phyloP scores from a whole-genome alignment of 202 grass and related monocot genomes.

The Alloteropsis angusta region DNA sequence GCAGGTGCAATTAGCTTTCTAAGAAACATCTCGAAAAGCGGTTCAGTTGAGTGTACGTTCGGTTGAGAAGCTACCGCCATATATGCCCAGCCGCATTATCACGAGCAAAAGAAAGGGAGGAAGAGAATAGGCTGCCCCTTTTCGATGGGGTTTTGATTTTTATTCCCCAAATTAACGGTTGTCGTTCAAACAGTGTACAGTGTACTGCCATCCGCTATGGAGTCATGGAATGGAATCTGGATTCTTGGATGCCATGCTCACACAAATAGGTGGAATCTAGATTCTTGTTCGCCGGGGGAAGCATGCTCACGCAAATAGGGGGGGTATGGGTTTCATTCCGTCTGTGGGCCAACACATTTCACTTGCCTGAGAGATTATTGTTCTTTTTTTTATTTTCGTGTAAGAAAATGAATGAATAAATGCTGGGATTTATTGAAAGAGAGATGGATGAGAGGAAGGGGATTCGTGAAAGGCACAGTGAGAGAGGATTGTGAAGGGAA shows the following conservation, averaged over 20 bases:
- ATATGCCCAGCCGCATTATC: neutral
- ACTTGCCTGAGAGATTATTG: neutral
- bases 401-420: neutral
- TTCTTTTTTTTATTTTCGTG: neutral
- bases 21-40: neutral
- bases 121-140: neutral
- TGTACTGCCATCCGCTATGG: neutral
- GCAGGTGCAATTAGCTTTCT: neutral
- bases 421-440: neutral
- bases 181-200: neutral
- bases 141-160: neutral
- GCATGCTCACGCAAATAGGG: neutral
- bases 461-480: conserved; percentile 17
- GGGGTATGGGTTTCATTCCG: neutral
- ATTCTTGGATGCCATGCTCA: neutral
- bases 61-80: neutral
- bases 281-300: neutral
- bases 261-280: neutral
- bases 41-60: neutral
- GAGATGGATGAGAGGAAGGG: neutral
- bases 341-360: neutral
- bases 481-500: neutral
- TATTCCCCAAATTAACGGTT: conserved; percentile 10
- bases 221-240: neutral
- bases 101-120: neutral